A percentile compares a stretch with the other conserved stretches of the same genome.
phyloP scores from a whole-genome alignment of 2,329 filamentous ascomycete genomes.

The Orbilia ellipsospora region DNA sequence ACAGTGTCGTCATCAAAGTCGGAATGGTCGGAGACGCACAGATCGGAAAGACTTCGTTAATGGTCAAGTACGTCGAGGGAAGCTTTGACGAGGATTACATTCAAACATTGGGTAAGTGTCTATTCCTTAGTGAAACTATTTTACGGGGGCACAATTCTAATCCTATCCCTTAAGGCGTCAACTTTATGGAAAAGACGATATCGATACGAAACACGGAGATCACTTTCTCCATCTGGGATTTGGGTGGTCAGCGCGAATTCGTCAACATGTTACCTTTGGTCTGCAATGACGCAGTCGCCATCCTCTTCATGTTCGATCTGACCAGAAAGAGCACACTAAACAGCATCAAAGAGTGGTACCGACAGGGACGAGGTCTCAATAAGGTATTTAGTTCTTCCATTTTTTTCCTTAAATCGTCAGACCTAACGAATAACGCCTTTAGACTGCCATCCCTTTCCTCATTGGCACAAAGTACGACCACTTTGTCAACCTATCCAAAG shows the following conservation, averaged over 20 bases:
- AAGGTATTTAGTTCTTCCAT: constrained; percentile 66
- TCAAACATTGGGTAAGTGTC: constrained; percentile 83
- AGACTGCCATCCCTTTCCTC: constrained; percentile 95
- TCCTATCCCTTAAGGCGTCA: constrained; percentile 74
- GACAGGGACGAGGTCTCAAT: constrained; percentile 97
- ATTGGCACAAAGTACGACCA: constrained; percentile 99
- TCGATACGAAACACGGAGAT: constrained; percentile 99
- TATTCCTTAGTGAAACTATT: background rate
- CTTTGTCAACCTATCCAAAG: constrained; percentile 96
- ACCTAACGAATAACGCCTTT: background rate
- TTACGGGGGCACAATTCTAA: too few relatives aligned
- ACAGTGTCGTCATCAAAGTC: constrained; percentile 94
- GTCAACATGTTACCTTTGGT: constrained; percentile 99
- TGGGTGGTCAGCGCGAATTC: constrained; percentile 97
- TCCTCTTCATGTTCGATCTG: constrained; percentile 99
- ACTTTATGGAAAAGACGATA: constrained; percentile 99
- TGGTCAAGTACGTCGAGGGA: constrained; percentile 99
- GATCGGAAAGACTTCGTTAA: constrained; percentile 98
- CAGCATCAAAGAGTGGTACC: constrained; percentile 99
- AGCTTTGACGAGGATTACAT: constrained; percentile 99
- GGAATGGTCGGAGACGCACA: constrained; percentile 99
- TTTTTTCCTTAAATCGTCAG: background rate
- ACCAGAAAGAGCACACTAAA: constrained; percentile 98
- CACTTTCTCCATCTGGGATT: constrained; percentile 99
- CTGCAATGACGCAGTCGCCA: constrained; percentile 98